Conservation (phyloP, 2,329 filamentous ascomycete genomes). For the Cercospora sojina region DNA sequence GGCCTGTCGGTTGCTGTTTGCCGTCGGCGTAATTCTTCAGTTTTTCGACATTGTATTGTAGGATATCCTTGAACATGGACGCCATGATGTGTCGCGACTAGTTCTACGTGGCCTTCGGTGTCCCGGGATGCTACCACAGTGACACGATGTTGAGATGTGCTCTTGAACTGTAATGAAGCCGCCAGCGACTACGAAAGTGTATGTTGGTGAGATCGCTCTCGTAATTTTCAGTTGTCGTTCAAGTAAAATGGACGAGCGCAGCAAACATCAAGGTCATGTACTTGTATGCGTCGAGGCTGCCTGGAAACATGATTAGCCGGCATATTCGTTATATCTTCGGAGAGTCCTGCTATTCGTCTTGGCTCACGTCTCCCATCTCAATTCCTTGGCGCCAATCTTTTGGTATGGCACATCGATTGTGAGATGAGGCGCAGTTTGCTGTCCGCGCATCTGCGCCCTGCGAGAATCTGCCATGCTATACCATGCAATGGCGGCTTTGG, state of each 20-base stretch:
- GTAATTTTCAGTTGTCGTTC: neutral
- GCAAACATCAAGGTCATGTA: neutral
- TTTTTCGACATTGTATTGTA: neutral
- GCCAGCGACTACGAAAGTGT: neutral
- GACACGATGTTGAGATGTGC: neutral
- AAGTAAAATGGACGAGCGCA: neutral
- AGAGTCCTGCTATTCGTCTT: neutral
- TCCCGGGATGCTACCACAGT: neutral
- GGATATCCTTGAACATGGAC: conserved; percentile 8
- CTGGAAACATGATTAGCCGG: neutral
- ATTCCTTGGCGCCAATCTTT: neutral
- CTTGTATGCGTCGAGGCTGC: neutral
- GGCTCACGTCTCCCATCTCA: neutral
- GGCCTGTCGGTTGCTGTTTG: neutral
- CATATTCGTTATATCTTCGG: neutral
- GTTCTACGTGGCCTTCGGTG: neutral
- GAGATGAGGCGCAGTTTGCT: neutral
- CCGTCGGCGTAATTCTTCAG: neutral
- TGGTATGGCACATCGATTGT: neutral
- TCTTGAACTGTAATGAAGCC: neutral
- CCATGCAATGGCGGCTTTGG: neutral
- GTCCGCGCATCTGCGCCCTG: neutral
- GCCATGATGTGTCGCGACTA: neutral
- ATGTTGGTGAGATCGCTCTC: neutral
- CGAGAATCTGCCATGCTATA: neutral